Conservation (phyloP, 2,329 filamentous ascomycete genomes). For the Trichoderma arundinaceum region DNA sequence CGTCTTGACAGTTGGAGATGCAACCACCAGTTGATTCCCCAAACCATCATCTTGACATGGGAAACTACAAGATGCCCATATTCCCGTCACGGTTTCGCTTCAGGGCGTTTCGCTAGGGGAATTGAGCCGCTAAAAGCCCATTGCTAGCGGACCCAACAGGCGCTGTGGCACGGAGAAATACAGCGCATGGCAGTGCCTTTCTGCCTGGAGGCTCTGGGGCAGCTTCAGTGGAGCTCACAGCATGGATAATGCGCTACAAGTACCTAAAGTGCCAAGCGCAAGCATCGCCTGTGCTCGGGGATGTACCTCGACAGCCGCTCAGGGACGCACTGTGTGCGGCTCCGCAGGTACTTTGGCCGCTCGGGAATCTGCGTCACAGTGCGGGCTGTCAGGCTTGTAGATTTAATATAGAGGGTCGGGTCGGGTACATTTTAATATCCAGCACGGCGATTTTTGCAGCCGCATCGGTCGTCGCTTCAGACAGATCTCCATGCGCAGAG, state of each 20-base stretch:
- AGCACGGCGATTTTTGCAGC: no score
- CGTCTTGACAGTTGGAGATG: neutral
- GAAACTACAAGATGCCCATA: no score
- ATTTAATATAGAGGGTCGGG: no score
- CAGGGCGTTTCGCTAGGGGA: no score
- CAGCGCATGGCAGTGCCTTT: slow-evolving; percentile 26
- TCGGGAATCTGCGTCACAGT: slow-evolving; percentile 24
- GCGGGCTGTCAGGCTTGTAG: slow-evolving; percentile 10
- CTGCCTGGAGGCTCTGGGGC: slow-evolving; percentile 23
- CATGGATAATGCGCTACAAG: no score
- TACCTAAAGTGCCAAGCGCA: no score
- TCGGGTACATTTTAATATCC: slow-evolving; percentile 8
- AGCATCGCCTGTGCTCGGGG: no score
- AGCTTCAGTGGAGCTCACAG: slow-evolving; percentile 4
- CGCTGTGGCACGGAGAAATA: slow-evolving; percentile 9
- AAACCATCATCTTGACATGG: neutral
- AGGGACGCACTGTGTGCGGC: slow-evolving; percentile 9
- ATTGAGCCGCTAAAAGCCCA: no score
- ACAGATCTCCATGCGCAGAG: no score
- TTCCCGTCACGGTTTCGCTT: no score
- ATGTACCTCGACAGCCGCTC: neutral
- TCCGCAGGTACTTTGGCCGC: slow-evolving; percentile 4
- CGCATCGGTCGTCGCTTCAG: no score
- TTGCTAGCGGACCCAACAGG: no score
- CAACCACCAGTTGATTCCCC: neutral